These are phyloP conservation scores for Parietaria judaica DNA, from an alignment of 306 rosid species.

Conservation along the genomic window DNA sequence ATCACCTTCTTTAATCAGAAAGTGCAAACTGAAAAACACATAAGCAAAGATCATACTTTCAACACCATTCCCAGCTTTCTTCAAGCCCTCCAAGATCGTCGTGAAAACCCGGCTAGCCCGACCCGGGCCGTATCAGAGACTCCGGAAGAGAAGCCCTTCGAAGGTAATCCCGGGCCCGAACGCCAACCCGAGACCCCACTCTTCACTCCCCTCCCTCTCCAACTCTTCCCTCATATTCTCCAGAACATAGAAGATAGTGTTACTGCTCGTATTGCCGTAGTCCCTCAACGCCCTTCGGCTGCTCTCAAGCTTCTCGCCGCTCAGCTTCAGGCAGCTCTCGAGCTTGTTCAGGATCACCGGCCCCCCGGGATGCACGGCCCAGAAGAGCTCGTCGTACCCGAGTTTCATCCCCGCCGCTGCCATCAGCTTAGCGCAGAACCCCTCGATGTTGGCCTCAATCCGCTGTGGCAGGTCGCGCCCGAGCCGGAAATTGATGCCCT, in stretches of 20 bases:
- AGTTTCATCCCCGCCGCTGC: constrained; percentile 24
- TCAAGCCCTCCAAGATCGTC: no score
- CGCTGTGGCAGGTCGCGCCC: constrained; percentile 93
- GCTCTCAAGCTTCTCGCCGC: constrained; percentile 56
- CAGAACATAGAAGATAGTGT: constrained; percentile 82
- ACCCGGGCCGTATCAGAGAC: constrained; percentile 29
- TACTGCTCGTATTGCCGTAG: constrained; percentile 89
- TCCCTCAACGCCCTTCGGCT: constrained; percentile 79
- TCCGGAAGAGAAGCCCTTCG: constrained; percentile 89
- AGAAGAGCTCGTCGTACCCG: constrained; percentile 66
- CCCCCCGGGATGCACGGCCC: constrained; percentile 97
- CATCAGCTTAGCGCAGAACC: constrained; percentile 62
- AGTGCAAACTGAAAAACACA: background rate
- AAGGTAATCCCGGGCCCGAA: constrained; percentile 97
- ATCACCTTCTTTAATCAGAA: no score
- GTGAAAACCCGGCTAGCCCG: background rate
- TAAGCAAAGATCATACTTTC: background rate
- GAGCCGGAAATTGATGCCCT: constrained; percentile 81
- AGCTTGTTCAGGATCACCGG: constrained; percentile 83
- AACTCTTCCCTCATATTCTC: constrained; percentile 75
- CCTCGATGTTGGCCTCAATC: constrained; percentile 85
- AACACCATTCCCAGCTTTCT: background rate
- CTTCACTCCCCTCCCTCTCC: constrained; percentile 43
- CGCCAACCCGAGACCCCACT: constrained; percentile 92
- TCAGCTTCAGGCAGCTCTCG: constrained; percentile 44